phyloP scores from a whole-genome alignment of 2,329 filamentous ascomycete genomes.

The Sphaerulina populicola region DNA sequence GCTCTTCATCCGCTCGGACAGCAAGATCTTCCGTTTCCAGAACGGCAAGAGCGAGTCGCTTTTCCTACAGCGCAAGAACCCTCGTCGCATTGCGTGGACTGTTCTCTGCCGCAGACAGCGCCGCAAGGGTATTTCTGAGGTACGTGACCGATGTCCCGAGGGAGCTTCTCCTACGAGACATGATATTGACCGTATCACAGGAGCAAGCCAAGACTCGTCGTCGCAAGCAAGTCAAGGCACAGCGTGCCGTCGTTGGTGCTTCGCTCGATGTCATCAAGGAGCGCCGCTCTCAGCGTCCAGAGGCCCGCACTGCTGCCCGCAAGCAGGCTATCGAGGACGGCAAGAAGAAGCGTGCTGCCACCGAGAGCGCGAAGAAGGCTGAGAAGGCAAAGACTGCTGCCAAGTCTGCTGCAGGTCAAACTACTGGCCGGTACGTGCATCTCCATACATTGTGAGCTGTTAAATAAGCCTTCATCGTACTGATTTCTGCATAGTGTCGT shows the following conservation, averaged over 20 bases:
- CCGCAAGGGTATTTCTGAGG: slow-evolving; percentile 99
- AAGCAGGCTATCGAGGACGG: slow-evolving; percentile 85
- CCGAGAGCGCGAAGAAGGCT: slow-evolving; percentile 89
- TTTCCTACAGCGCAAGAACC: slow-evolving; percentile 99
- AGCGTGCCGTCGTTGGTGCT: slow-evolving; percentile 98
- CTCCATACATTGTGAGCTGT: background rate
- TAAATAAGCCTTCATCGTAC: background rate
- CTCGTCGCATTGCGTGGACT: slow-evolving; percentile 98
- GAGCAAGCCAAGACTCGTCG: slow-evolving; percentile 99
- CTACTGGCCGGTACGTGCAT: slow-evolving; percentile 45
- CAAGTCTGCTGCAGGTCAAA: slow-evolving; percentile 69
- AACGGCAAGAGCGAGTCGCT: slow-evolving; percentile 99
- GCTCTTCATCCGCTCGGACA: slow-evolving; percentile 98
- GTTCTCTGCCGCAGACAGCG: slow-evolving; percentile 96
- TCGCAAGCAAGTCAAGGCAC: slow-evolving; percentile 94
- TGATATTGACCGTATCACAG: slow-evolving; percentile 46
- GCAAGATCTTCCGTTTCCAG: slow-evolving; percentile 99
- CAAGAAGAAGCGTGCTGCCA: slow-evolving; percentile 95
- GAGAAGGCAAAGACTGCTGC: slow-evolving; percentile 95
- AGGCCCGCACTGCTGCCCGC: slow-evolving; percentile 88
- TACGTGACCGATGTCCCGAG: slow-evolving; percentile 46
- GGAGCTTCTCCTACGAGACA: background rate
- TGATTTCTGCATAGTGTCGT: slow-evolving; percentile 48
- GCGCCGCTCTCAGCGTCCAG: slow-evolving; percentile 86
- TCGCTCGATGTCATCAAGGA: slow-evolving; percentile 99